phyloP scores from a whole-genome alignment of 495 filamentous ascomycete genomes.

The Aspergillus heteromorphus region DNA sequence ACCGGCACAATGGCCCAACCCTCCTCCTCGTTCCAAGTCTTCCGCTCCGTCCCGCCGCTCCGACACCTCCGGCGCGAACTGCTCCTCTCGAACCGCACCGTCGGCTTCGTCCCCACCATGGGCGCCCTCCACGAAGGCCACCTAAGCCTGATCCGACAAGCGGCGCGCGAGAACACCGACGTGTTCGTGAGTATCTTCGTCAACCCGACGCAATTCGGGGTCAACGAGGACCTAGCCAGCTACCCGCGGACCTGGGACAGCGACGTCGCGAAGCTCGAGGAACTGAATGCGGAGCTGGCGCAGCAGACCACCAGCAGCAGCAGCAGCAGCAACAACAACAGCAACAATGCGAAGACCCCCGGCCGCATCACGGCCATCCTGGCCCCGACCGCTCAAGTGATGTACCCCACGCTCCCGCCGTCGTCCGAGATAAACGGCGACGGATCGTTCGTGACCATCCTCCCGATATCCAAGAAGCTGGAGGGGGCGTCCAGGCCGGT shows the following conservation, averaged over 20 bases:
- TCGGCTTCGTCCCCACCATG: constrained; percentile 95
- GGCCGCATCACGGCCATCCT: constrained; percentile 81
- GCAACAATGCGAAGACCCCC: too few relatives aligned
- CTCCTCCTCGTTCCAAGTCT: constrained; percentile 54
- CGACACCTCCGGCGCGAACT: constrained; percentile 67
- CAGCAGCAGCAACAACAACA: too few relatives aligned
- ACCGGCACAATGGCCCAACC: constrained; percentile 15
- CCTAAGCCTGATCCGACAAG: constrained; percentile 77
- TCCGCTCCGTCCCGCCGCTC: constrained; percentile 65
- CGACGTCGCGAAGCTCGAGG: constrained; percentile 61
- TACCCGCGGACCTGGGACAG: constrained; percentile 89
- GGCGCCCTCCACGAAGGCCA: constrained; percentile 92
- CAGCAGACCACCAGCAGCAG: constrained; percentile 39
- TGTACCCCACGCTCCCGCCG: constrained; percentile 84
- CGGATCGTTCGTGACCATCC: constrained; percentile 92
- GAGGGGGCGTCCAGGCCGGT: constrained; percentile 87
- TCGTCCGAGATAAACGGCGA: constrained; percentile 69
- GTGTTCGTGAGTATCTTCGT: constrained; percentile 90
- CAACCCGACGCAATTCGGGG: constrained; percentile 94
- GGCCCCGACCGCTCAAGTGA: constrained; percentile 70
- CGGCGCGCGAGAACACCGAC: constrained; percentile 75
- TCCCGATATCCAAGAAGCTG: constrained; percentile 70
- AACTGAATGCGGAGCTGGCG: constrained; percentile 67
- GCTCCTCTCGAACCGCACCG: constrained; percentile 59
- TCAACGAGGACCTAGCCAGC: constrained; percentile 76